A percentile compares a stretch with the other conserved stretches of the same genome.
phyloP scores from a whole-genome alignment of 2,329 filamentous ascomycete species.

The Colletotrichum echinochloae region DNA sequence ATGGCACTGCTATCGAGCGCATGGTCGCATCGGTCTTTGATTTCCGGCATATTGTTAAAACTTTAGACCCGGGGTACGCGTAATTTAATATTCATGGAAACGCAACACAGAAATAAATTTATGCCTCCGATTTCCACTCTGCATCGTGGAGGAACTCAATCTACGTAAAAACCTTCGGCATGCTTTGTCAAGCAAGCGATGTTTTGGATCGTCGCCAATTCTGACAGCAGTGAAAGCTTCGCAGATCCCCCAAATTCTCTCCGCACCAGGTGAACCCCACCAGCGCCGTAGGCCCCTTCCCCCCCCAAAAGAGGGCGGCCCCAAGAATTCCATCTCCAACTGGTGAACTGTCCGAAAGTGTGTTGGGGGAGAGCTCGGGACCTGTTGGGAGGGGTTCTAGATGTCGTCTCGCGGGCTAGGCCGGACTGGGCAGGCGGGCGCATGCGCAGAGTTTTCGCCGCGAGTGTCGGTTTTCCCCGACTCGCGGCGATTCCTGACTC shows the following conservation, averaged over 20 bases:
- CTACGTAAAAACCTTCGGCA: neutral
- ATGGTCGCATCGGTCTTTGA: slow-evolving; percentile 30
- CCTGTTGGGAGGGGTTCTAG: slow-evolving; percentile 26
- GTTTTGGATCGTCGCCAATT: slow-evolving; percentile 18
- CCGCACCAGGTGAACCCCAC: slow-evolving; percentile 32
- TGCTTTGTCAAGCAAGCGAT: neutral
- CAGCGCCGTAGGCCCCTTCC: neutral
- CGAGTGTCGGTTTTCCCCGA: neutral
- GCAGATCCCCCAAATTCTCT: slow-evolving; percentile 29
- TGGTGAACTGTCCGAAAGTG: slow-evolving; percentile 21
- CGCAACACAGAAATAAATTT: slow-evolving; percentile 36
- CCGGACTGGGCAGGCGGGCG: slow-evolving; percentile 23
- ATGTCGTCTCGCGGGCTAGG: neutral
- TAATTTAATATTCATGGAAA: slow-evolving; percentile 33
- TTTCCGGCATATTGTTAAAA: slow-evolving; percentile 32
- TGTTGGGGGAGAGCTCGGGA: slow-evolving; percentile 34
- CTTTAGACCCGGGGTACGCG: slow-evolving; percentile 17
- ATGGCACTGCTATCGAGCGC: slow-evolving; percentile 29
- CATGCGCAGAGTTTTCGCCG: slow-evolving; percentile 2
- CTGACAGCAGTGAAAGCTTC: neutral
- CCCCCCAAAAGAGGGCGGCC: slow-evolving; percentile 3
- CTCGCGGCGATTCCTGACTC: neutral
- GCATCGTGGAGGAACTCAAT: too few species aligned
- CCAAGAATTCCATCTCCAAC: slow-evolving; percentile 35
- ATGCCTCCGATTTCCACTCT: slow-evolving; percentile 15